Evolutionary conservation across 306 rosid species (phyloP), one percentile per base, ranked within the genome.

Genomic region (Cotoneaster glaucophyllus): DNA sequence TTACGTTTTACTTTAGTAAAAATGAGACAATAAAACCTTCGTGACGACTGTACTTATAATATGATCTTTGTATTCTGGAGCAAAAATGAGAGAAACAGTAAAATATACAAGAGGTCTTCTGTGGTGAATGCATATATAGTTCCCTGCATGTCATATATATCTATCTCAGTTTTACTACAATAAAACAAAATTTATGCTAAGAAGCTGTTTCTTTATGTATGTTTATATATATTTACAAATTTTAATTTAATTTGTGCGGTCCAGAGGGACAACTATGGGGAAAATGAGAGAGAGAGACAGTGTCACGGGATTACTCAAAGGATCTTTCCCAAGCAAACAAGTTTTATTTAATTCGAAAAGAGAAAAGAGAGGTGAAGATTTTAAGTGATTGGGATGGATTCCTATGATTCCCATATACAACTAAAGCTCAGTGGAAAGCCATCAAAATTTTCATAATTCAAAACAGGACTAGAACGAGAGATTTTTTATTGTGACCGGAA

Each of bases 301-400:
- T 74, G 82, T 74, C 82, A 82, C 76, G 82, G 69, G 84, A 69
- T 68, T 68, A 18, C 26, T 32, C 44, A 59, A 48, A 43, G 29
- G 70, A 5, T 24, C 77, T 78, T 74, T 61, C 65, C 75, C 66
- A 74, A 74, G 65, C 64, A 64, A 37, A 66, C 45, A 53, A 34
- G 28, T 29, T 67, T 48, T 48, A 58, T 43, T 29, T 21, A 19
- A 25, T n/a, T 41, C 43, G 10, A 43, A 45, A 78, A 71, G 22
- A 4, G 13, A 21, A 26, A 29, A 26, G 24, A n/a, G 66, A 25
- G 41, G 4, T 45, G 25, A 22, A 48, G 48, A 29, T 48, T 59
- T 70, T 29, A 59, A 24, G 50, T 34, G 66, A 76, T 56, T 67
- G 67, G 58, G 73, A 67, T 76, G 79, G 79, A 34, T 69, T 59